Base-by-base conservation (phyloP, 2,329 filamentous ascomycete genomes). In the Aspergillus tamarii region DNA sequence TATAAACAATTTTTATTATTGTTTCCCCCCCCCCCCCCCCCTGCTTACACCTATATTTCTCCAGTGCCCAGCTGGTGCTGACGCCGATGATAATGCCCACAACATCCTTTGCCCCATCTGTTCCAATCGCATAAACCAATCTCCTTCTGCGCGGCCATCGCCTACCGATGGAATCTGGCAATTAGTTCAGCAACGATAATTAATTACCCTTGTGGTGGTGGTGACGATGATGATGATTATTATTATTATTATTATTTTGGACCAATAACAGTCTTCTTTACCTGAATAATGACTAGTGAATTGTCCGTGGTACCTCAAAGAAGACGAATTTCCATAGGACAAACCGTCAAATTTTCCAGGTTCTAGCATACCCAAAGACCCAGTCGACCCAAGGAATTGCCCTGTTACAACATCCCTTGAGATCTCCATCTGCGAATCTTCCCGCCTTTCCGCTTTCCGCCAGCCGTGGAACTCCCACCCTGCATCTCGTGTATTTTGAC, bases 391-490 rank as follows among this genome's bases (percentile, higher is more conserved):
- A 68, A 57, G 60, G 58, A 66, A 66, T 61, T 23, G 64, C 23
- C 52, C 62, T 63, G 39, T 64, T 68, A 54, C 54, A 50, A 48
- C 23, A 62, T 65, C 60, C 63, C 61, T 62, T 64, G 59, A 62
- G 64, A 68, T 66, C 30, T 32, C 67, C 63, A 66, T 99, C 65
- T 60, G 61, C 56, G 61, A 68, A 65, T 66, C 63, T 68, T 70
- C 66, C 68, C 68, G 65, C 66, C 62, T 66, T 66, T 68, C 66
- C 67, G 64, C 64, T 65, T 68, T 67, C 68, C 68, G 62, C 62
- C 62, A 66, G 62, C 66, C 67, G 63, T 69, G 64, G 67, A 50
- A 59, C 66, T 64, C 56, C 55, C 41, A 65, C 64, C 66, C 63
- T 69, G 65, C 63, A 57, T 66, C 63, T 68, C 62, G 63, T 70